Evolutionary conservation across 1,139 yeast genomes (phyloP), one percentile per base, ranked within the genome.

Genomic region (Ogataea hybrid): DNA sequence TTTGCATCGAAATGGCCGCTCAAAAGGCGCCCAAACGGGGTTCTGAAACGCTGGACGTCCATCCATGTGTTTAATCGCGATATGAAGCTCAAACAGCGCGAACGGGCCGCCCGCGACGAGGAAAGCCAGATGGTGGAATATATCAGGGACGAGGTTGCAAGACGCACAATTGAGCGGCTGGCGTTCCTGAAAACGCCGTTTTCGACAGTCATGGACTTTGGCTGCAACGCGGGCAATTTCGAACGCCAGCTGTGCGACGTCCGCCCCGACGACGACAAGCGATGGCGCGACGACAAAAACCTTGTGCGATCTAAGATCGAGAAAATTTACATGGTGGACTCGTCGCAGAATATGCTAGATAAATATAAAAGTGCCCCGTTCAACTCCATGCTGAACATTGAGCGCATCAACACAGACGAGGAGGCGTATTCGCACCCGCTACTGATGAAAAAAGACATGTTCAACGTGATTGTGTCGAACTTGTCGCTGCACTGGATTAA

Each of bases 401-500:
- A 72, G n/a, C 65, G 79, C 38, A 54, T 73, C 2, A 79, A 75
- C 9, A 77, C 75, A 1, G 94, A 87, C 57, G 95, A 86, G 57
- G 95, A 87, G 60, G 46, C 62, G 2, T 71, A 77, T 49, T 65
- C 66, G 39, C 72, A 73, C 46, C 68, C 67, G 5, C 47, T 50
- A 6, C 61, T 77, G 31, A 46, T 55, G 29, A 60, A 63, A 21
- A 36, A 44, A 16, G 69, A 77, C 46, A 66, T 73, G 28, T 84
- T 71, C 54, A 94, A 86, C 61, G 85, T 89, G 1, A 84, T 86
- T 2, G 60, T 87, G 4, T 82, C 92, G 2, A 85, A 84, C 57
- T 64, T 86, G 55, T 76, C 87, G 23, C 59, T 87, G 60, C 95
- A 87, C 60, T 87, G 96, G 96, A 80, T 86, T 43, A 87, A 87